phyloP scores from a whole-genome alignment of 441 rosid species.

The Croton laevigatus region DNA sequence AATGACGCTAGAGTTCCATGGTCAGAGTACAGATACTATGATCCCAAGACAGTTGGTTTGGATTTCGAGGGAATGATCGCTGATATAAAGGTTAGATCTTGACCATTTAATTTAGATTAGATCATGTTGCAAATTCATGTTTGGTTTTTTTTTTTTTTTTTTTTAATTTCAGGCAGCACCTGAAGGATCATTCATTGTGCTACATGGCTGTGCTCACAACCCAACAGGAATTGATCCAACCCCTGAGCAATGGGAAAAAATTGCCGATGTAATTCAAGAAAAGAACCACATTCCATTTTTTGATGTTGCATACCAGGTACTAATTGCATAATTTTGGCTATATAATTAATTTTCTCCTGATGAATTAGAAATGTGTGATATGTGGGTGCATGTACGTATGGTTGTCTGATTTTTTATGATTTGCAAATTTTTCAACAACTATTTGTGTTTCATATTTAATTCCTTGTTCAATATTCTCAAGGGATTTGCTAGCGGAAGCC shows the following conservation, averaged over 20 bases:
- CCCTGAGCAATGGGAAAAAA: slow-evolving; percentile 84
- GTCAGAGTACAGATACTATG: slow-evolving; percentile 94
- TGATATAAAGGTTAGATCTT: slow-evolving; percentile 66
- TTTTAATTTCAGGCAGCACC: slow-evolving; percentile 69
- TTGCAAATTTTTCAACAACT: neutral
- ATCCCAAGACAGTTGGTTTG: slow-evolving; percentile 94
- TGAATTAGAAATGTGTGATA: neutral
- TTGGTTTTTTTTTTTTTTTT: neutral
- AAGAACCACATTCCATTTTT: slow-evolving; percentile 93
- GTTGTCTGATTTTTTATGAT: slow-evolving; percentile 4
- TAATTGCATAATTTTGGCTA: slow-evolving; percentile 15
- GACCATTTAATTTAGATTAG: neutral
- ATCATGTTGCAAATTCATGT: slow-evolving; percentile 6
- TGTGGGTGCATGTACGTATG: neutral
- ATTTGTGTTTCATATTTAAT: neutral
- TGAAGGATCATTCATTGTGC: slow-evolving; percentile 88
- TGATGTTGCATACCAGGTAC: slow-evolving; percentile 98
- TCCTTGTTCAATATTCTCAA: slow-evolving; percentile 24
- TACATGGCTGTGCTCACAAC: slow-evolving; percentile 99
- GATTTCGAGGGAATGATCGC: slow-evolving; percentile 97
- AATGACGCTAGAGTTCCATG: slow-evolving; percentile 95
- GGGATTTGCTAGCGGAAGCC: slow-evolving; percentile 99
- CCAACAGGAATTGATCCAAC: slow-evolving; percentile 99
- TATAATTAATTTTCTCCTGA: neutral
- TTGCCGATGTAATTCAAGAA: slow-evolving; percentile 88